Evolutionary conservation across 2,329 filamentous ascomycete genomes (phyloP), one percentile per base, ranked within the genome.

Genomic region (Furcasterigmium furcatum): DNA sequence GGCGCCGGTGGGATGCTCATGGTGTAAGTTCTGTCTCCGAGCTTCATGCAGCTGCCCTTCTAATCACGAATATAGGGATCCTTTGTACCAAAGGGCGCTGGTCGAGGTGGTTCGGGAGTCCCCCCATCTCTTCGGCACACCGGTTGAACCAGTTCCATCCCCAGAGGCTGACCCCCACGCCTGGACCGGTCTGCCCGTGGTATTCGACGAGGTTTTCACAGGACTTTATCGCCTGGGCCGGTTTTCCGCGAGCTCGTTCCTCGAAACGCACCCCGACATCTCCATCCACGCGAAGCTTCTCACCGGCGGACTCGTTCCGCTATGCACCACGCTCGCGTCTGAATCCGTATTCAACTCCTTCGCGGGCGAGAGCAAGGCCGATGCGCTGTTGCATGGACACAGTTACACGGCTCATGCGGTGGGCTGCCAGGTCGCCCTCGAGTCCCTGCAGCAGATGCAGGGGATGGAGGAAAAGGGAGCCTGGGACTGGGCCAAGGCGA

Each of bases 161-260:
- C 16, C 21, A 9, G 53, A 57, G n/a, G n/a, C n/a, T n/a, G 24
- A 27, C 7, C 24, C 24, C 24, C 24, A 55, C 9, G 52, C 68
- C 24, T 95, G 89, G 89, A 73, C 74, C 2, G 88, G 89, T 3
- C 76, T 95, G 4, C 89, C 90, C 0, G 70, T 95, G 32, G 74
- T 95, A 54, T 89, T 90, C 52, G 89, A 95, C 59, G 90, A 95
- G 60, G 89, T 95, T 29, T 95, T 95, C 65, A 92, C 88, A 0
- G 89, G 89, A 2, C 71, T 95, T 5, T 91, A 91, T 61, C 87
- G 90, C 12, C 80, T 95, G 1, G 89, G 90, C 3, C 79, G 83
- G 32, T 82, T 85, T 58, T 83, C 79, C 1, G 76, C 88, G 0
- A 80, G 86, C 1, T 84, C 83, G 0, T 87, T 92, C 62, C 76